Conservation (phyloP, 257 asterid species). For the Solanum bukasovii region DNA sequence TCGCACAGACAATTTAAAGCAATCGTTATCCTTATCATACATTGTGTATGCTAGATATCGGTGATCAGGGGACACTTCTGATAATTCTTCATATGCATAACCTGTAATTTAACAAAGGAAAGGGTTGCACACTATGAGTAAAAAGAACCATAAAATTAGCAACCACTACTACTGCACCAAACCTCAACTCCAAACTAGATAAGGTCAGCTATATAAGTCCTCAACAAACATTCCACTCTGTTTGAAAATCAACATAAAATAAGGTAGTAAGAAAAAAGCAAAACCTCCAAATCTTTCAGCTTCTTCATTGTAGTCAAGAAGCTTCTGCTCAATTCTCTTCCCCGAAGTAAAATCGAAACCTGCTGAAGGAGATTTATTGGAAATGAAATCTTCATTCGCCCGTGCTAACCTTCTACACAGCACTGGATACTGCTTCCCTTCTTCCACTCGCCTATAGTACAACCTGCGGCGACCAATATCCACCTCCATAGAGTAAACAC, state of each 20-base stretch:
- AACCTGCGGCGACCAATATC: constrained; percentile 44
- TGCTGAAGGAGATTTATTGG: constrained; percentile 79
- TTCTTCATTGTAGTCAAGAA: constrained; percentile 90
- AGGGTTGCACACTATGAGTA: neutral
- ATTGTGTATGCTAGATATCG: constrained; percentile 87
- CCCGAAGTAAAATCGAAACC: constrained; percentile 93
- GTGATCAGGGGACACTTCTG: constrained; percentile 94
- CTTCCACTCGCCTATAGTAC: constrained; percentile 84
- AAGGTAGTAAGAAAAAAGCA: neutral
- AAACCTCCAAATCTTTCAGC: constrained; percentile 88
- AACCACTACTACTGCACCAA: neutral
- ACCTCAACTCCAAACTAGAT: neutral
- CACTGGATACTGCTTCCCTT: constrained; percentile 83
- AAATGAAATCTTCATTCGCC: constrained; percentile 69
- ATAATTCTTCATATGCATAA: constrained; percentile 79
- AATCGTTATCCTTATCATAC: constrained; percentile 84
- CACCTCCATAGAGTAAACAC: constrained; percentile 4
- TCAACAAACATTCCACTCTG: neutral
- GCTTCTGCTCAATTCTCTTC: constrained; percentile 78
- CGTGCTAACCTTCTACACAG: constrained; percentile 83
- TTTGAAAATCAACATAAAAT: neutral
- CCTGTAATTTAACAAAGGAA: constrained; percentile 25
- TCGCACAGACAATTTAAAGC: constrained; percentile 59
- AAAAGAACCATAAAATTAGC: neutral
- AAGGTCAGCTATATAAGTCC: neutral